These are phyloP conservation scores for Chenopodium album DNA, from an alignment of 148 eudicot genomes.

Conservation along the genomic window DNA sequence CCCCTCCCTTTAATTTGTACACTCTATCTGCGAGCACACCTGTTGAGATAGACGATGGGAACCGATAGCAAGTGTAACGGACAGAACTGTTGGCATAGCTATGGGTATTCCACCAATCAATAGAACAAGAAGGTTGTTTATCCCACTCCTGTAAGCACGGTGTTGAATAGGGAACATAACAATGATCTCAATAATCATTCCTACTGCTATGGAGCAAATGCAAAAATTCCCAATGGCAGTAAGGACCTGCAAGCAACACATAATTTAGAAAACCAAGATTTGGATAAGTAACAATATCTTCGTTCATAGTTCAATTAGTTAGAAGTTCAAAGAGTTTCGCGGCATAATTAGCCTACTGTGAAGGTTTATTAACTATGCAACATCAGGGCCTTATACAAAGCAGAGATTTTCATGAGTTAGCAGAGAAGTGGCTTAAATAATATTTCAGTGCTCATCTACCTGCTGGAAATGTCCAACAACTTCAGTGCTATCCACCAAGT, in stretches of 20 bases:
- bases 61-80: conserved; percentile 78
- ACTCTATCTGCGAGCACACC: conserved; percentile 32
- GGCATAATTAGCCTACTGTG: background rate
- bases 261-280: conserved; percentile 4
- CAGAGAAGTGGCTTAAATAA: background rate
- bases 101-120: conserved; percentile 85
- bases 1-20: background rate
- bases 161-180: conserved; percentile 67
- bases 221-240: conserved; percentile 81
- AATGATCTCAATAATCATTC: conserved; percentile 64
- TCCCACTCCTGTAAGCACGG: conserved; percentile 61
- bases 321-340: background rate
- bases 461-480: conserved; percentile 68
- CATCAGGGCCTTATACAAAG: background rate
- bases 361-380: background rate
- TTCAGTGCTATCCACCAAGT: conserved; percentile 65
- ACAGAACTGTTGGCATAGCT: conserved; percentile 84
- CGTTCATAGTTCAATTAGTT: background rate
- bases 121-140: conserved; percentile 77
- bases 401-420: background rate
- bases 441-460: conserved; percentile 30
- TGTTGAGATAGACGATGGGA: conserved; percentile 78
- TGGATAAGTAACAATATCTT: background rate
- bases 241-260: conserved; percentile 48
- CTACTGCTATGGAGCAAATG: conserved; percentile 73